Conservation (phyloP, 257 asterid species). For the Nicotiana obtusifolia region DNA sequence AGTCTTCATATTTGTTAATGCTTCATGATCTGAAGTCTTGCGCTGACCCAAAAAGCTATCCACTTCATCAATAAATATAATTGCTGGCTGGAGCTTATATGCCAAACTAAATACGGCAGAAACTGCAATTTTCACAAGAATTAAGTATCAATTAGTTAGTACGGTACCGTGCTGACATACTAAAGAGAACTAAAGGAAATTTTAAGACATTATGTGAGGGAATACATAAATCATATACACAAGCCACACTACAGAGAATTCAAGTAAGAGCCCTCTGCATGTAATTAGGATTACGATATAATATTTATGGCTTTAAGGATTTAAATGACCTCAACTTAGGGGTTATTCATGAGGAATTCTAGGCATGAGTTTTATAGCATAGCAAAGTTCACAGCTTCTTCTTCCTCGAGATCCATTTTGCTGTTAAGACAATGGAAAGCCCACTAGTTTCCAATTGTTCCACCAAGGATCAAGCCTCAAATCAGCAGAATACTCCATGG, state of each 20-base stretch:
- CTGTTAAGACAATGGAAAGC: background rate
- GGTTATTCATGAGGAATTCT: background rate
- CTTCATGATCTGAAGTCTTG: constrained; percentile 77
- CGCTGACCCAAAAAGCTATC: constrained; percentile 97
- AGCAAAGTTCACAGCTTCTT: background rate
- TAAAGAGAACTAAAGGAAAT: background rate
- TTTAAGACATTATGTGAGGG: background rate
- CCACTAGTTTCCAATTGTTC: background rate
- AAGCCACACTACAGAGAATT: background rate
- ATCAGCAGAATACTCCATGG: background rate
- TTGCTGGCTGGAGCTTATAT: constrained; percentile 93
- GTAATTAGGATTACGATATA: background rate
- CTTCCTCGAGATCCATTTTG: background rate
- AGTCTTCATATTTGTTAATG: constrained; percentile 84
- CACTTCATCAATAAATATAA: constrained; percentile 91
- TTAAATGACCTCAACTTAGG: background rate
- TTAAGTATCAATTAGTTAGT: background rate
- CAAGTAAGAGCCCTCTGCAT: background rate
- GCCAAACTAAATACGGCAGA: constrained; percentile 96
- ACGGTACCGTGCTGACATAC: background rate
- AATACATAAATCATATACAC: background rate
- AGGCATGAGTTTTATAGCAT: background rate
- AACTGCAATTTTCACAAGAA: constrained; percentile 41
- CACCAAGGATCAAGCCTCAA: background rate
- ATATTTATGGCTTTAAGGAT: background rate